Base-by-base conservation (phyloP, 2,329 filamentous ascomycete species). In the Neofusicoccum sp. region DNA sequence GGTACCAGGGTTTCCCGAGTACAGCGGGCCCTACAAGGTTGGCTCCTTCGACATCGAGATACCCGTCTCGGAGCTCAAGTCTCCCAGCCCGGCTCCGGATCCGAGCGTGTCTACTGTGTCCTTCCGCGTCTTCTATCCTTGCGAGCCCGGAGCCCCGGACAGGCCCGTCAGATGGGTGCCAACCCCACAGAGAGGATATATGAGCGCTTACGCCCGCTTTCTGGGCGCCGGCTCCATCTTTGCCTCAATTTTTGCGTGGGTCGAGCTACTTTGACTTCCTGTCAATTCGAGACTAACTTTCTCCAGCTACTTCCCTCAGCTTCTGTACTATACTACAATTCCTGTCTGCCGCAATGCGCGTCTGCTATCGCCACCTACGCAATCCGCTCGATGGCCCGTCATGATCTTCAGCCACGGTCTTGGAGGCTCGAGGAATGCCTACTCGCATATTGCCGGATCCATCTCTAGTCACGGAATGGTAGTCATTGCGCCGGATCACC, bases 381-480 rank as follows among this genome's bases (percentile, higher is more conserved):
- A 64, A 71, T 86, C 64, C 64, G 78, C 81, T 62, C 80, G 86
- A 78, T 95, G 91, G 89, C 92, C 92, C 0, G 89, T 92, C 0
- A 87, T 92, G 80, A 81, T 96, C 66, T 96, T 96, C 77, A 95
- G 91, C 1, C 92, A 96, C 72, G 92, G 92, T 0, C 81, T 96
- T 1, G 92, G 90, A 41, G 92, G 92, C 41, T 89, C 86, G 64
- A 85, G 91, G 67, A 95, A 95, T 70, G 87, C 91, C 9, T 96
- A 96, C 78, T 94, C 91, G n/a, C 89, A 93, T 71, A 79, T 96
- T 29, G 89, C 85, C 16, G 90, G 90, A 14, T 91, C 90, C 0
- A 78, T 96, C 33, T 90, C 92, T 4, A 92, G 90, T 22, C 88
- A 95, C 70, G 92, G 92, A 44, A 82, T 93, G 28, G 86, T 95